Evolutionary conservation across 140 eudicot genomes (phyloP), one percentile per base, ranked within the genome.

Genomic region (Bidens hawaiensis): DNA sequence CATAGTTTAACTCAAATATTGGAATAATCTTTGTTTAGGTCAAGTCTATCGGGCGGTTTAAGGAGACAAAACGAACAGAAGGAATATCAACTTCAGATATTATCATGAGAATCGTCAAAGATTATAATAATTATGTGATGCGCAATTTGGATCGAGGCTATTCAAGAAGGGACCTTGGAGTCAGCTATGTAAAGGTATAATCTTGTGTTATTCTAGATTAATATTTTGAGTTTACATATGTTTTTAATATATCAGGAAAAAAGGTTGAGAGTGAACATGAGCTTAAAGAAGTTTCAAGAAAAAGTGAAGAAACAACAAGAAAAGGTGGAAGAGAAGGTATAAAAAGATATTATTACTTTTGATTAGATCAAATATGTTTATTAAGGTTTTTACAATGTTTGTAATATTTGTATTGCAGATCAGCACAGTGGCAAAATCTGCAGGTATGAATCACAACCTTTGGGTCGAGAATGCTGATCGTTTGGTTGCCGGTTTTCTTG

Each of bases 301-400:
- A 86, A 88, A 78, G 99, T 94, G 38, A 85, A 94, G 76, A 85
- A 94, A 72, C 99, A 94, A n/a, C 99, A 94, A 81, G 97, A 88
- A 56, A 85, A 82, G 75, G 95, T 89, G 75, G 97, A 78, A 71
- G 88, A 89, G 78, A 89, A 82, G 97, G 95, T 89, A 67, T n/a
- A 12, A 4, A n/a, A 38, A 12, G 15, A 38, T 36, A n/a, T n/a
- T n/a, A 36, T 36, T 2, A 6, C 27, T 49, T 49, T 49, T 49
- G 15, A 28, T n/a, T n/a, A n/a, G n/a, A n/a, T n/a, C n/a, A n/a
- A n/a, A n/a, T 62, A 6, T 19, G 73, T 27, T 19, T 36, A 28
- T 24, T 24, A 21, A 34, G 19, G 17, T 8, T 16, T 33, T 30
- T 62, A n/a, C 6, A 31, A 54, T 54, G 19, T 46, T 10, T 48